Evolutionary conservation across 768 basidiomycete genomes (phyloP), one percentile per base, ranked within the genome.

Genomic region (Suillus ampliporus): DNA sequence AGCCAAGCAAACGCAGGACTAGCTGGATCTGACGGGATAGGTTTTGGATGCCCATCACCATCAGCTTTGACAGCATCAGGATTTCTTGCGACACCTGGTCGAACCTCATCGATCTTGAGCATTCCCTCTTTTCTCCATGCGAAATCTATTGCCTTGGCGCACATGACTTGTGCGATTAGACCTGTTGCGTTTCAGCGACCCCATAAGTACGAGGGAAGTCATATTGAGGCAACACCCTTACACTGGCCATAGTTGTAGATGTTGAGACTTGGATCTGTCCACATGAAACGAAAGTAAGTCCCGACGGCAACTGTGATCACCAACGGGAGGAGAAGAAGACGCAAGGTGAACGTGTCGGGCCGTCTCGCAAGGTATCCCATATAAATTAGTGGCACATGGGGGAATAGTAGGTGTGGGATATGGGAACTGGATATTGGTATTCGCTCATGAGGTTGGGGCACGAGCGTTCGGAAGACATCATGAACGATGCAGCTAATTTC

Each of bases 181-280:
- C 75, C 83, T 82, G 43, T 44, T 14, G 23, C n/a, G n/a, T 52
- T 40, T 58, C 61, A 53, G 48, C 3, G 51, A 26, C 44, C 37
- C 40, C 38, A 26, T 6, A 56, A 44, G 61, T 37, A 40, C 46
- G 14, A n/a, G 40, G 14, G 62, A 37, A n/a, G 31, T 34, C 38
- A 40, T 41, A 34, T 46, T 17, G 38, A 7, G 4, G 40, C 34
- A 56, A 44, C 48, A 46, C 47, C 70, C 86, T 70, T 64, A 91
- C 90, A 83, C 82, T 85, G 82, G 17, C 84, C 86, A 88, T 87
- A 92, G 62, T 92, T 91, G 69, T 84, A 88, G 40, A 88, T 81
- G 66, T 86, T 86, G 41, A 83, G 68, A 48, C 80, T 76, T 17
- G 88, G 86, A n/a, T 79, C 77, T 14, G 78, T 79, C 79, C 84